Base-by-base conservation (phyloP, 805 yeast species). In the Lipomyces mesembrius region DNA sequence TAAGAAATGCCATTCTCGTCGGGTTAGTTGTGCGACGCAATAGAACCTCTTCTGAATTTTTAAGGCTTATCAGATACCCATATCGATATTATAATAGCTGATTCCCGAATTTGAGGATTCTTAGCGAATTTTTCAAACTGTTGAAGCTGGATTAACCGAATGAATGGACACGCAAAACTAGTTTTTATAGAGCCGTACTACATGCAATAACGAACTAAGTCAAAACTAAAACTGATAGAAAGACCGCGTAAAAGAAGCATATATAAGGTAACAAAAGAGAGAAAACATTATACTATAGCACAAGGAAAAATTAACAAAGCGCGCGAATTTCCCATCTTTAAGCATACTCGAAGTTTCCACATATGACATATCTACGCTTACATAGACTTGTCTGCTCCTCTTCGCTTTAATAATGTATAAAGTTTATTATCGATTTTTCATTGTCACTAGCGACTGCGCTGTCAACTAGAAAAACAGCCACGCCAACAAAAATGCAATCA, bases 391-490 rank as follows among this genome's bases (percentile, higher is more conserved):
- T 43, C 49, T n/a, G 49, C 20, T 43, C 49, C 22, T 43, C 9
- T 43, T 17, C 49, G 20, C 49, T 17, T 43, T 43, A 17, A 17
- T 9, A 43, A 43, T 43, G 25, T 43, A 43, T 43, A 43, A n/a
- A 4, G 8, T 17, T 17, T 43, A n/a, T 43, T 17, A 43, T 43
- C 22, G 22, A 9, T 43, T 9, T 43, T 6, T 43, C 49, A 8
- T 17, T 2, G 9, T n/a, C 20, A 43, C 22, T 5, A 43, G 20
- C 49, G 9, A 6, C 20, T n/a, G 49, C 49, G 22, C 22, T 2
- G 22, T n/a, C 49, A 43, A 5, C 79, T 81, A 88, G 74, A 87
- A 87, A 73, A 88, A 84, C 77, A 87, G 82, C 91, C 92, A 89
- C 62, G 92, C 94, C 69, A 89, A 79, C 58, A 85, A 75, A 74